A percentile compares a stretch with the other conserved stretches of the same genome.
These are phyloP conservation scores for Chaetomium strumarium DNA, from an alignment of 2,329 filamentous ascomycete genomes.

Conservation along the genomic window DNA sequence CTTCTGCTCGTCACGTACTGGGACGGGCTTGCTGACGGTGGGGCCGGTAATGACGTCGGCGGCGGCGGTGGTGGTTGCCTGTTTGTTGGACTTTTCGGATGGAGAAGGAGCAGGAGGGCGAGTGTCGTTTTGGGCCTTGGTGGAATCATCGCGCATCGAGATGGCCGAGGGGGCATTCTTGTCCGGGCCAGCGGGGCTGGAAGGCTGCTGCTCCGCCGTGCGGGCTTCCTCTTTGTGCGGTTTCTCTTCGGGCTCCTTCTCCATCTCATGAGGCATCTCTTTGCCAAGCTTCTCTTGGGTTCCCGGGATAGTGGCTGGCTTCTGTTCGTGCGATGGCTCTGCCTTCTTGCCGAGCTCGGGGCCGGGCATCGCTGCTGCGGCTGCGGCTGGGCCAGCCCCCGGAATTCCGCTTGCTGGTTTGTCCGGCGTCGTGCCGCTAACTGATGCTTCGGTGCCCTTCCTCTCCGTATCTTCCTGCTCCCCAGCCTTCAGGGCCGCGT, in stretches of 20 bases:
- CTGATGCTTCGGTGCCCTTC: not conserved
- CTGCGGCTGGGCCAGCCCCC: too few relatives aligned
- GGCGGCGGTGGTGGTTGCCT: not conserved
- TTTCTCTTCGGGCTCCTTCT: too few relatives aligned
- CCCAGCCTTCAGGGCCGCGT: not conserved
- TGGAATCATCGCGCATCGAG: conserved; percentile 20
- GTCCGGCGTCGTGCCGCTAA: not conserved
- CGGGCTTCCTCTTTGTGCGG: not conserved
- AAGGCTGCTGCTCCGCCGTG: conserved; percentile 3
- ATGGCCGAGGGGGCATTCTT: conserved; percentile 10
- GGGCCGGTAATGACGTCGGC: not conserved
- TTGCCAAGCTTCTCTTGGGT: too few relatives aligned
- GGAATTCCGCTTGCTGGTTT: not conserved
- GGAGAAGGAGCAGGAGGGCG: conserved; percentile 32
- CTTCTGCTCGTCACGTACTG: not conserved
- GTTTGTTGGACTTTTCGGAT: not conserved
- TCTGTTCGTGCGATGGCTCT: too few relatives aligned
- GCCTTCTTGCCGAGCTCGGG: too few relatives aligned
- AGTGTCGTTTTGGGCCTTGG: conserved; percentile 35
- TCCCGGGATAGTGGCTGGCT: too few relatives aligned
- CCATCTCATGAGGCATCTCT: too few relatives aligned
- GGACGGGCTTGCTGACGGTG: not conserved
- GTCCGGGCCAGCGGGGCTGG: conserved; percentile 13
- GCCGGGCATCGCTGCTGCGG: too few relatives aligned
- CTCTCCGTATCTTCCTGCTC: not conserved